Evolutionary conservation across 257 asterid genomes (phyloP).

Genomic region (Coffea eugenioides): DNA sequence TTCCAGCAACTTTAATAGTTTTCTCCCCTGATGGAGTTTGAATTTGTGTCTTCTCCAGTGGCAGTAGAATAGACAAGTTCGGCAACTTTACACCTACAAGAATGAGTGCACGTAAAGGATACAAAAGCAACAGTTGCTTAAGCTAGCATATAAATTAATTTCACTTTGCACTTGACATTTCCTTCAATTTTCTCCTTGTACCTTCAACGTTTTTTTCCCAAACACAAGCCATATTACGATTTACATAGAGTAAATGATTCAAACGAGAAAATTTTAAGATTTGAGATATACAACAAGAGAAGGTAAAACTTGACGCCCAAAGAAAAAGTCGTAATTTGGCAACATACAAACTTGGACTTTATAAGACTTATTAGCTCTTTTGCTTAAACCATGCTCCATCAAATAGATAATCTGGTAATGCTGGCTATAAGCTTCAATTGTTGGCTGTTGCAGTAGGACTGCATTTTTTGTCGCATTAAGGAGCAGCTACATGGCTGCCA

Average conservation of each 20-base stretch:
- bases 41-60: conserved; percentile 55
- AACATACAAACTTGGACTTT: not conserved
- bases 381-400: too few relatives aligned
- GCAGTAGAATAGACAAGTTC: conserved; percentile 64
- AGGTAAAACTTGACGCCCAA: not conserved
- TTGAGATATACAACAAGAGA: not conserved
- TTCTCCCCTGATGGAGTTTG: conserved; percentile 67
- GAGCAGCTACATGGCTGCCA: too few relatives aligned
- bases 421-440: not conserved
- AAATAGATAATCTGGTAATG: not conserved
- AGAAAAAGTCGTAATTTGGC: too few relatives aligned
- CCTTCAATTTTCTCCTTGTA: not conserved
- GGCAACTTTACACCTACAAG: conserved; percentile 82
- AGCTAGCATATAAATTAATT: not conserved
- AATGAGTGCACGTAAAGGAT: not conserved
- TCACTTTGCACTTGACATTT: not conserved
- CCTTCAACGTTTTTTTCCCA: not conserved
- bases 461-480: not conserved
- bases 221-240: not conserved
- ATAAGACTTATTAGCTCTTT: too few relatives aligned
- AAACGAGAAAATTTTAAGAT: not conserved
- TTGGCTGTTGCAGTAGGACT: too few relatives aligned
- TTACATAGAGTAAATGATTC: not conserved
- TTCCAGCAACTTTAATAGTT: conserved; percentile 63
- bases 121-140: not conserved